Percentiles rank a stretch among this genome's conserved stretches.
phyloP scores from a whole-genome alignment of 768 basidiomycete species.

The Leccinum longicurvipes region DNA sequence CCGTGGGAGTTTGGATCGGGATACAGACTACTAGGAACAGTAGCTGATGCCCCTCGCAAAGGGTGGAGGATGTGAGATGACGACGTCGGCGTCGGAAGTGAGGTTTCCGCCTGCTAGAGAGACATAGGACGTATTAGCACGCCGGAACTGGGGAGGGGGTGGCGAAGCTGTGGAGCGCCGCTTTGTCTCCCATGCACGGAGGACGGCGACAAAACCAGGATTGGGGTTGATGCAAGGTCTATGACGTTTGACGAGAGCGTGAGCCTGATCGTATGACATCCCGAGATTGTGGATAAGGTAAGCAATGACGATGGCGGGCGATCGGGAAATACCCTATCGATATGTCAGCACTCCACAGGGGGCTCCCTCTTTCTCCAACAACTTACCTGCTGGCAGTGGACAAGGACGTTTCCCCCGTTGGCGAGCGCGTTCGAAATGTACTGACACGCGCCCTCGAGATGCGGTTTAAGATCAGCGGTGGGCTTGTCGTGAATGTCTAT shows the following conservation, averaged over 20 bases:
- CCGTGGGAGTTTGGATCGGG: neutral
- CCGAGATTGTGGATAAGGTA: conserved; percentile 74
- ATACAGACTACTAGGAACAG: conserved; percentile 7
- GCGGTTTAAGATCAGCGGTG: conserved; percentile 59
- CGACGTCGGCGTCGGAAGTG: neutral
- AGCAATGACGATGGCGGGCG: conserved; percentile 72
- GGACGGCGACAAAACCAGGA: conserved; percentile 62
- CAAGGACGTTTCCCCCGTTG: conserved; percentile 63
- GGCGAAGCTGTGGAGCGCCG: conserved; percentile 23
- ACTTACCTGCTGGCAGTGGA: conserved; percentile 79
- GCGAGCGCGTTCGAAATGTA: conserved; percentile 63
- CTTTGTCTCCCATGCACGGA: conserved; percentile 54
- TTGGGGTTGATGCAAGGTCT: conserved; percentile 78
- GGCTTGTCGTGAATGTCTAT: conserved; percentile 66
- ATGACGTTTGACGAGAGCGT: conserved; percentile 56
- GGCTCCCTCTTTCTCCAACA: neutral
- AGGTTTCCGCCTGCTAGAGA: neutral
- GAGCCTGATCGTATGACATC: conserved; percentile 69
- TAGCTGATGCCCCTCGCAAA: conserved; percentile 29
- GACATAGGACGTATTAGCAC: conserved; percentile 28
- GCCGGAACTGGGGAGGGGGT: conserved; percentile 24
- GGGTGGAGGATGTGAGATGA: conserved; percentile 5
- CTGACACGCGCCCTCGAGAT: conserved; percentile 65
- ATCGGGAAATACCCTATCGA: conserved; percentile 71
- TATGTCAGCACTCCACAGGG: neutral